Evolutionary conservation across 352 stramenopile species (phyloP), one percentile per base, ranked within the genome.

Genomic region (Phytophthora pisi): DNA sequence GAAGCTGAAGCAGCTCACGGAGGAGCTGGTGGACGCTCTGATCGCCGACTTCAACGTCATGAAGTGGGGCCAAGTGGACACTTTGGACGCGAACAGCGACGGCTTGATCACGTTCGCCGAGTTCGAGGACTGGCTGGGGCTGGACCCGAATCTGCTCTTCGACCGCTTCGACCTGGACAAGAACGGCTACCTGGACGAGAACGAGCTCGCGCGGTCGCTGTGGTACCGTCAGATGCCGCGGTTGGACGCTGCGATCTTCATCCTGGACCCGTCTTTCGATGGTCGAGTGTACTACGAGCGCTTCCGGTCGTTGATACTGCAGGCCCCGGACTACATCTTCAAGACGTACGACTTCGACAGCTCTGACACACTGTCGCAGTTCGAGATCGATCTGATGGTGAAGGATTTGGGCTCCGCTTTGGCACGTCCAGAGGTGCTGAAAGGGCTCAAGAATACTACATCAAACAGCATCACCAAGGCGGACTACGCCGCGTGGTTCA

Each of bases 141-240:
- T 85, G 10, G 88, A 96, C 57, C 78, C 86, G 5, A 88, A 88
- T 45, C 53, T 96, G n/a, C 57, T 94, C 53, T 96, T 96, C 57
- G 88, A 94, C 46, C 75, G 75, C 36, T 96, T 92, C 55, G 88
- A 96, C 45, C 42, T 93, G 34, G 88, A 96, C 78, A 96, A 96
- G 63, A 93, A 83, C 43, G 88, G 86, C 0, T 94, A 85, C 45
- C 58, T 96, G 40, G 88, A 96, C 56, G 88, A 96, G 56, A 92
- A 92, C 45, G 88, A 96, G 40, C 77, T 96, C 1, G 80, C 86
- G 5, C 72, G 82, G 0, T 74, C 78, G 16, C 55, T 96, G 2
- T 88, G 75, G 70, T 88, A 89, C 50, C 79, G 86, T 23, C 86
- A 94, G 46, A 75, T 96, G 49, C 88, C 88, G 5, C 68, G 86